Evolutionary conservation across 345 rosid genomes (phyloP), one percentile per base, ranked within the genome.

Genomic region (Lumnitzera littorea): DNA sequence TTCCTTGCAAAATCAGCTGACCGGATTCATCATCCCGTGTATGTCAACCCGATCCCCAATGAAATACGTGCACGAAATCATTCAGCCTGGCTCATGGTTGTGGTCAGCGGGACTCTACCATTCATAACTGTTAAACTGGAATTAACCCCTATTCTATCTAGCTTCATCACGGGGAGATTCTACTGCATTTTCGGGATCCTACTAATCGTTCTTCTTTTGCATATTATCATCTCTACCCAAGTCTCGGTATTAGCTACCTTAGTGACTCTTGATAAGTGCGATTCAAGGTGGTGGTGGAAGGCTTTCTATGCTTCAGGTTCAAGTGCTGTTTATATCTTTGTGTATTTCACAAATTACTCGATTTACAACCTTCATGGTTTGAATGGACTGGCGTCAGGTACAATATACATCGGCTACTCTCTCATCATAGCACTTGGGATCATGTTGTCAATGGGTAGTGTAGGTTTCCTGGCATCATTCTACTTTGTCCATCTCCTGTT

Each of bases 281-380:
- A 67, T 15, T 60, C 52, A 50, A n/a, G 47, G 15, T 67, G 70
- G 70, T 67, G 70, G 70, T 67, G 70, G 70, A 67, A 67, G 59
- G 57, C 70, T 4, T 67, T 67, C 60, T 67, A 16, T 29, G 70
- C 64, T 24, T 54, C 70, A 0, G 64, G 70, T 24, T 67, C 15
- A 5, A 6, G 0, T 47, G 50, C 64, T 13, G 4, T 53, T 10
- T 67, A 60, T 7, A 51, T 67, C 6, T 67, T 67, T 60, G 29
- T 67, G 46, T 54, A 60, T 60, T 53, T 31, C 31, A 17, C 13
- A 57, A 29, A 20, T 8, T 67, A 67, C 70, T 49, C 60, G 55
- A 48, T 67, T 24, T 6, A 1, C 23, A 2, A 9, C 24, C 65
- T 67, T 46, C 0, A 0, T 15, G 27, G 70, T 0, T 31, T 67